Conservation (phyloP, 345 rosid genomes). For the Mercurialis annua region DNA sequence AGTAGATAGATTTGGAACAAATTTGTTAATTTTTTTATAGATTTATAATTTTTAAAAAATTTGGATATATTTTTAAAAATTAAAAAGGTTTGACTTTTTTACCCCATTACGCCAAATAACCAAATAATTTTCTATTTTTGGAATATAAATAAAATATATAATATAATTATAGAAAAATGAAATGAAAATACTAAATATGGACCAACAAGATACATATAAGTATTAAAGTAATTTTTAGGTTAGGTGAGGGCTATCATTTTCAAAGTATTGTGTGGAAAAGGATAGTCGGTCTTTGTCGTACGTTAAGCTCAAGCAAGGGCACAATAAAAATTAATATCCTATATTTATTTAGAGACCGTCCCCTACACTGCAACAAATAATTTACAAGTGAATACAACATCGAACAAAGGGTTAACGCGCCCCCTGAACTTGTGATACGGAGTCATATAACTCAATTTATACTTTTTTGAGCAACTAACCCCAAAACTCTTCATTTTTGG, state of each 20-base stretch:
- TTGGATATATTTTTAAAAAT: no score
- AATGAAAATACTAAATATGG: neutral
- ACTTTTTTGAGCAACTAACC: no score
- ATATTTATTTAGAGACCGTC: neutral
- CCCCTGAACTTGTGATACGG: no score
- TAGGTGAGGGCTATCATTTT: slow-evolving; percentile 6
- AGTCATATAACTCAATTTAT: no score
- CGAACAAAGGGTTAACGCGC: no score
- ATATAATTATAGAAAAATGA: neutral
- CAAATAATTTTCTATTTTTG: neutral
- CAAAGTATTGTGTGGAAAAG: slow-evolving; percentile 13
- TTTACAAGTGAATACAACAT: no score
- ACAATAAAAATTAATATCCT: neutral
- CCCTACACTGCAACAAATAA: neutral
- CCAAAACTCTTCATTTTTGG: no score
- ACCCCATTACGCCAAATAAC: no score
- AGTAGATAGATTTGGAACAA: no score
- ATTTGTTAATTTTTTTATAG: no score
- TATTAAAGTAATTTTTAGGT: neutral
- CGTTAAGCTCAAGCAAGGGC: neutral
- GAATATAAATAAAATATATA: neutral
- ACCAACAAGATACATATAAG: neutral
- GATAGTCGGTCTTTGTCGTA: slow-evolving; percentile 26
- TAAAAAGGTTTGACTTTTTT: neutral
- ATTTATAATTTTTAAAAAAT: no score